Conservation (phyloP, 768 basidiomycete genomes). For the Leccinum imitatum region DNA sequence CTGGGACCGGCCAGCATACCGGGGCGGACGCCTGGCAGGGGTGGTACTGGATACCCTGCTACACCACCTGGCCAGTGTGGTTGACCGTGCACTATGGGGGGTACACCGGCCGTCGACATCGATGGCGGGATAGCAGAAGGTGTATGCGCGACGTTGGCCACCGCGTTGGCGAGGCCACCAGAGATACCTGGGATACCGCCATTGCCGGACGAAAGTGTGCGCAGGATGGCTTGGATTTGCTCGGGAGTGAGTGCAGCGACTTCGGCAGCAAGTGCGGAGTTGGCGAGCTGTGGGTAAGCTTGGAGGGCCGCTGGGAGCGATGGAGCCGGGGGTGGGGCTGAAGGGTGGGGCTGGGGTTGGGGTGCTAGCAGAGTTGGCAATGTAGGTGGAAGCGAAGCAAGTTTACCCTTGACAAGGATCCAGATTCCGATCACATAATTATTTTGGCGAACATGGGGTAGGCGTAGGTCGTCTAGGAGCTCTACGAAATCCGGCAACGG, state of each 20-base stretch:
- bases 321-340: constrained; percentile 15
- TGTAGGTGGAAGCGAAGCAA: constrained; percentile 44
- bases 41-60: constrained; percentile 27
- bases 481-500: constrained; percentile 84
- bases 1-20: constrained; percentile 9
- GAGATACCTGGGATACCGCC: constrained; percentile 33
- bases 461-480: constrained; percentile 68
- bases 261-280: constrained; percentile 62
- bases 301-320: constrained; percentile 26
- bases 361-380: constrained; percentile 16
- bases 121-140: constrained; percentile 8
- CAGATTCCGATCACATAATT: constrained; percentile 81
- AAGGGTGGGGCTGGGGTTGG: background rate
- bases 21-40: constrained; percentile 10
- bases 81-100: constrained; percentile 13
- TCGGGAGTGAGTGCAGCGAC: constrained; percentile 74
- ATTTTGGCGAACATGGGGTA: constrained; percentile 61
- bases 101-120: constrained; percentile 5
- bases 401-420: constrained; percentile 81
- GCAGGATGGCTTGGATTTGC: constrained; percentile 68
- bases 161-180: constrained; percentile 28
- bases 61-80: constrained; percentile 24
- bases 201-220: constrained; percentile 48
- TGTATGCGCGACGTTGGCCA: constrained; percentile 22
- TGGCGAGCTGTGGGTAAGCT: constrained; percentile 39